These are phyloP conservation scores for Ananas comosus DNA, from an alignment of 176 grass and related monocot species.

Conservation along the genomic window DNA sequence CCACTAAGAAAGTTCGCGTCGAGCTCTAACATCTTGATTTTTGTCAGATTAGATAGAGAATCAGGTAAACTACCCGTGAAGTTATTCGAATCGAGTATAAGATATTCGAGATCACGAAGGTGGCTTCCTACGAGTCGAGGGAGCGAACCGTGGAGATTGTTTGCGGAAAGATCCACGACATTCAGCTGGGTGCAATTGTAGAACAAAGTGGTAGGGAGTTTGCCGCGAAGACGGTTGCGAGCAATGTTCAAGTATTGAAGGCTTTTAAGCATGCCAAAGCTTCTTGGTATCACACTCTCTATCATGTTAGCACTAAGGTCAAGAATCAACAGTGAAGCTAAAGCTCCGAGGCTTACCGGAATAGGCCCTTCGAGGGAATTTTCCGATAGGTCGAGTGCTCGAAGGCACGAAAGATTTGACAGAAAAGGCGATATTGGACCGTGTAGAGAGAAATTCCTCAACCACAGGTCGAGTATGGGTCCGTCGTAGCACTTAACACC, in stretches of 20 bases:
- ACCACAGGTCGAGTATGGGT: background rate
- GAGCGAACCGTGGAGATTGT: background rate
- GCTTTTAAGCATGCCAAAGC: conserved; percentile 7
- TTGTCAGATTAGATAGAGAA: conserved; percentile 11
- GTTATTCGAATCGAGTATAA: background rate
- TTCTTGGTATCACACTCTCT: background rate
- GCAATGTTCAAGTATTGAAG: background rate
- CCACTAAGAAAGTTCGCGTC: background rate
- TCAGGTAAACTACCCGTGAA: conserved; percentile 3
- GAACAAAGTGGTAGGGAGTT: background rate
- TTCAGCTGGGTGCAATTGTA: background rate
- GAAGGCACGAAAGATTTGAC: conserved; percentile 11
- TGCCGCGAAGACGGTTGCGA: background rate
- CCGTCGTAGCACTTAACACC: background rate
- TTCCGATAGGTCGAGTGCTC: background rate
- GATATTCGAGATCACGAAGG: background rate
- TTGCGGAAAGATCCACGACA: background rate
- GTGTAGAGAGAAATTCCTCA: background rate
- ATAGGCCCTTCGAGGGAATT: conserved; percentile 9
- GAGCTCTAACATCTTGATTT: background rate
- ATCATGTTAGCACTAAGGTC: background rate
- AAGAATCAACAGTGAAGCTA: background rate
- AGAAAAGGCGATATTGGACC: conserved; percentile 11
- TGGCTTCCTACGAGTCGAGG: background rate
- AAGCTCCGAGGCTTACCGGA: background rate